Evolutionary conservation across 148 eudicot species (phyloP).

Genomic region (Camellia lanceoleosa): DNA sequence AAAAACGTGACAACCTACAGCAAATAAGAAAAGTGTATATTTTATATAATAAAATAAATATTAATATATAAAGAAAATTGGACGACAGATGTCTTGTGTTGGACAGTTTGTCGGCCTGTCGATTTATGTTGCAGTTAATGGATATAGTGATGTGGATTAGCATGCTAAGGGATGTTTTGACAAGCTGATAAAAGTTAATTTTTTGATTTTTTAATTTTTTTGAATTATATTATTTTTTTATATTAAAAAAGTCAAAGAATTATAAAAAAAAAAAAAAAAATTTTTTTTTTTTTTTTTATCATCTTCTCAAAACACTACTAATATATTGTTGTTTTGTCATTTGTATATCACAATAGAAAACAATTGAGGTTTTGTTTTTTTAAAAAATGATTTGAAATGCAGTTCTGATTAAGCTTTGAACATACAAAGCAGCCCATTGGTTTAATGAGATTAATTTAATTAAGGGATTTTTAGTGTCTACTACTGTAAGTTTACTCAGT

Average conservation of each 20-base stretch:
- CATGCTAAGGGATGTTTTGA: not conserved
- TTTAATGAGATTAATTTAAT: not conserved
- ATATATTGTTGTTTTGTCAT: not conserved
- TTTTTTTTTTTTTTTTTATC: too few species aligned
- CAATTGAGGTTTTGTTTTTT: not conserved
- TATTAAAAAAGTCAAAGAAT: not conserved
- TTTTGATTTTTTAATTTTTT: too few species aligned
- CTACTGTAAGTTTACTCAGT: too few species aligned
- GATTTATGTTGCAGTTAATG: not conserved
- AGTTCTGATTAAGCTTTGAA: not conserved
- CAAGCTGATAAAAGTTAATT: too few species aligned
- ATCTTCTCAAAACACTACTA: too few species aligned
- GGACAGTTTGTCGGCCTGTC: constrained; percentile 23
- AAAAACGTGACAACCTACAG: too few species aligned
- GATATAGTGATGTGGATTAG: not conserved
- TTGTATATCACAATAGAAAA: constrained; percentile 4
- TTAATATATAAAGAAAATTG: too few species aligned
- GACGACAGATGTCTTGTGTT: not conserved
- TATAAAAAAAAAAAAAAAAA: not conserved
- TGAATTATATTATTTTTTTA: too few species aligned
- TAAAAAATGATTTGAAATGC: not conserved
- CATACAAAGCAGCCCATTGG: not conserved
- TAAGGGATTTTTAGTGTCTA: too few species aligned
- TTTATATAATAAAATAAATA: too few species aligned
- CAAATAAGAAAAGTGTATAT: too few species aligned